phyloP scores from a whole-genome alignment of 176 grass and related monocot species.

The Hordeum marinum region DNA sequence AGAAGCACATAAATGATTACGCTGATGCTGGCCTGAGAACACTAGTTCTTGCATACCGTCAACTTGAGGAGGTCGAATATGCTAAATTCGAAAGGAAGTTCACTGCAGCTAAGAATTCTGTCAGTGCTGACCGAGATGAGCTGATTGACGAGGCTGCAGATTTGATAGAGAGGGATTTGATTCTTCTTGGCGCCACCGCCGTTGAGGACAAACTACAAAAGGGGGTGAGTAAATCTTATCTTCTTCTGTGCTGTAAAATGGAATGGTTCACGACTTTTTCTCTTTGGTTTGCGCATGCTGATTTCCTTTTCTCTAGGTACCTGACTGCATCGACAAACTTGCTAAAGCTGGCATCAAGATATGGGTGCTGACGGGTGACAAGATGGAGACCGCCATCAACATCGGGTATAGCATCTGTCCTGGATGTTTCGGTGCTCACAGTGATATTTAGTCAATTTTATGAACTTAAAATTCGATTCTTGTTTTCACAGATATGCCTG shows the following conservation, averaged over 20 bases:
- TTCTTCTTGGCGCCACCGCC: constrained; percentile 86
- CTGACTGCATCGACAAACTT: constrained; percentile 96
- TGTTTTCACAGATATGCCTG: constrained; percentile 67
- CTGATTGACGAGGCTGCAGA: constrained; percentile 65
- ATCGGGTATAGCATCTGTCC: constrained; percentile 50
- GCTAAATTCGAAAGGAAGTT: constrained; percentile 48
- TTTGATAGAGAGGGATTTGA: constrained; percentile 62
- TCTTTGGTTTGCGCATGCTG: constrained; percentile 7
- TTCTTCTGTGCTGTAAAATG: not conserved
- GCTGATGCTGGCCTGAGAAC: constrained; percentile 90
- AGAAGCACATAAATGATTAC: constrained; percentile 74
- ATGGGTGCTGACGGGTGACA: constrained; percentile 95
- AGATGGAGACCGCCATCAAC: constrained; percentile 98
- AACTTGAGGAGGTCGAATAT: constrained; percentile 67
- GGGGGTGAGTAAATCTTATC: constrained; percentile 49
- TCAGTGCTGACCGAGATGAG: constrained; percentile 70
- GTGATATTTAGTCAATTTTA: not conserved
- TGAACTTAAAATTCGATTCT: not conserved
- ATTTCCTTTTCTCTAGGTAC: constrained; percentile 46
- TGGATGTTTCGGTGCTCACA: not conserved
- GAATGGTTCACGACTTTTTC: not conserved
- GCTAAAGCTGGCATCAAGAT: constrained; percentile 97
- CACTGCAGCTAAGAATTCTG: constrained; percentile 59
- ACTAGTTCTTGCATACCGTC: constrained; percentile 74
- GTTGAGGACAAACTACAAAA: constrained; percentile 90